These are phyloP conservation scores for Podila epicladia DNA, from an alignment of 192 early-diverging fungal genomes.

Conservation along the genomic window DNA sequence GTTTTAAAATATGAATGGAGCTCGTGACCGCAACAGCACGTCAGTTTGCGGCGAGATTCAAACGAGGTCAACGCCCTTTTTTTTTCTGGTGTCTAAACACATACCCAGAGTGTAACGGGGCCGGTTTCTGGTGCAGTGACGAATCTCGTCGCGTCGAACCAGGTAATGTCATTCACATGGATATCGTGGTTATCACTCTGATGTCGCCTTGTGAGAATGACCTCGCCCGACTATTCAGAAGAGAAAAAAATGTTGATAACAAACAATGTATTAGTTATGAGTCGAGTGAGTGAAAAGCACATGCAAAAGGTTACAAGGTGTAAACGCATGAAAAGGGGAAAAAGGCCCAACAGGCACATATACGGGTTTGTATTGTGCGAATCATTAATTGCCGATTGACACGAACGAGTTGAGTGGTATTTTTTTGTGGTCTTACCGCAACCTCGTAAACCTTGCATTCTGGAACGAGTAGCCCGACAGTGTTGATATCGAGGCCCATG, in stretches of 20 bases:
- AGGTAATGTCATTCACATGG: slow-evolving; percentile 19
- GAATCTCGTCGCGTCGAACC: slow-evolving; percentile 37
- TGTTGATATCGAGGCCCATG: slow-evolving; percentile 9
- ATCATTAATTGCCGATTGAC: neutral
- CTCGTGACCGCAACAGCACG: neutral
- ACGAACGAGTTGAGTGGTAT: neutral
- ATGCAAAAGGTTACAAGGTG: neutral
- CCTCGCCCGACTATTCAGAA: slow-evolving; percentile 20
- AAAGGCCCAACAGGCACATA: neutral
- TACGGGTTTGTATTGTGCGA: too few relatives aligned
- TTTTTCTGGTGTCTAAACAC: neutral
- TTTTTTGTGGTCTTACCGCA: slow-evolving; percentile 1
- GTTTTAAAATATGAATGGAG: neutral
- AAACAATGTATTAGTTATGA: neutral
- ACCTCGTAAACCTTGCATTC: slow-evolving; percentile 20
- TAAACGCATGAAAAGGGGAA: neutral
- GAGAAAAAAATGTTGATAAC: neutral
- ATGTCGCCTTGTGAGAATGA: slow-evolving; percentile 19
- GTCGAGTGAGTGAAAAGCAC: neutral
- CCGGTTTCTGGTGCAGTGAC: slow-evolving; percentile 13
- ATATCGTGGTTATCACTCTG: slow-evolving; percentile 6
- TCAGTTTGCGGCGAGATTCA: too few relatives aligned
- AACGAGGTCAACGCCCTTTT: too few relatives aligned
- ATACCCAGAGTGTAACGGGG: slow-evolving; percentile 25
- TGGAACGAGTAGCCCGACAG: neutral